Base-by-base conservation (phyloP, 192 early-diverging fungal species). In the Jimgerdemannia flammicorona region DNA sequence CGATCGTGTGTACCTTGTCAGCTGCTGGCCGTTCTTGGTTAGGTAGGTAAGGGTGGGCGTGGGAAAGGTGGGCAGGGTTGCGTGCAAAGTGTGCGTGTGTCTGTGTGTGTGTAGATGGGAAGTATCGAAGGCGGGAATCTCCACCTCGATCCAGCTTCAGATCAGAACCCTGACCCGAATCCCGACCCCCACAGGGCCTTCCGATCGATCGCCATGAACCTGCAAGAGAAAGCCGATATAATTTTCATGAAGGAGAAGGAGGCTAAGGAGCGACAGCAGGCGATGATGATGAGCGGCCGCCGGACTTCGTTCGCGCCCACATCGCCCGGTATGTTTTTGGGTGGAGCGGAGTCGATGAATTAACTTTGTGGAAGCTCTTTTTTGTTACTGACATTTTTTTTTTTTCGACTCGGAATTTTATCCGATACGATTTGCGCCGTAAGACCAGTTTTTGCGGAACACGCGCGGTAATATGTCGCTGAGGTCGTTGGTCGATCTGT, bases 11-110 rank as follows among this genome's bases (percentile, higher is more conserved):
- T 91, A 88, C 80, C 83, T 91, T 4, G 85, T 90, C 10, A 84
- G 89, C 71, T 90, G 84, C 59, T 91, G 90, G 90, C 85, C 87
- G 43, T 91, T 91, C 69, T 77, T 91, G 40, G 87, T 91, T 43
- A 88, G 83, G 90, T 91, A 78, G 14, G 73, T 64, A 54, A 59
- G 29, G 29, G 29, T 29, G 29, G 29, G 29, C 29, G 29, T 29
- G 29, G 29, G 29, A 40, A 20, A 40, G 20, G 41, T 75, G n/a
- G n/a, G n/a, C n/a, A n/a, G n/a, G n/a, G n/a, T n/a, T n/a, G n/a
- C n/a, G 11, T 29, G 64, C 49, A 40, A n/a, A 44, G 18, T 72
- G 41, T n/a, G 40, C 74, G 39, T 3, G 17, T 74, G 18, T 41
- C 77, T 44, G 68, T 44, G 49, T n/a, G 20, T 49, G 29, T 29